Conservation (phyloP, 441 rosid species). For the Euphorbia corollata region DNA sequence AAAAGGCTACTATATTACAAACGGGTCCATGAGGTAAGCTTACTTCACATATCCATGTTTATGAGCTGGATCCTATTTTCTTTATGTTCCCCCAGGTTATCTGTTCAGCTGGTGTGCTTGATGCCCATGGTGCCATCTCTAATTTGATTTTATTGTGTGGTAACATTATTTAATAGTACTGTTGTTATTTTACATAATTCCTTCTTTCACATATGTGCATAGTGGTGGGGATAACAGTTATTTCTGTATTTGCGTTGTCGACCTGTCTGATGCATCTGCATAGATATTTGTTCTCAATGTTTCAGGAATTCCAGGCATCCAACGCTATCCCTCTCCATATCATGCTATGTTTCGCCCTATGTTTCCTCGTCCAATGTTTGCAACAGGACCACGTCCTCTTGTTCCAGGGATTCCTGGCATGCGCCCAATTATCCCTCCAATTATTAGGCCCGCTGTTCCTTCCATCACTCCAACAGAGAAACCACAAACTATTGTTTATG, state of each 20-base stretch:
- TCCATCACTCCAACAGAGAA: slow-evolving; percentile 63
- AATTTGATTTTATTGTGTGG: slow-evolving; percentile 89
- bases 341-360: slow-evolving; percentile 66
- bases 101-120: slow-evolving; percentile 91
- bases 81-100: slow-evolving; percentile 83
- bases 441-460: slow-evolving; percentile 71
- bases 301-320: slow-evolving; percentile 46
- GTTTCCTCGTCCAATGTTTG: slow-evolving; percentile 69
- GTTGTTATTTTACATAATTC: slow-evolving; percentile 11
- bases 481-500: slow-evolving; percentile 91
- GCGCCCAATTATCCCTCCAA: slow-evolving; percentile 64
- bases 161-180: slow-evolving; percentile 41
- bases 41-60: slow-evolving; percentile 44
- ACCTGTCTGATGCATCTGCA: slow-evolving; percentile 49
- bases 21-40: slow-evolving; percentile 57
- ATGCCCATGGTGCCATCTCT: slow-evolving; percentile 87
- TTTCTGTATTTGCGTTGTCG: slow-evolving; percentile 26
- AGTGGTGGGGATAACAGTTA: slow-evolving; percentile 19
- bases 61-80: slow-evolving; percentile 49
- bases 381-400: slow-evolving; percentile 54
- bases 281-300: slow-evolving; percentile 43
- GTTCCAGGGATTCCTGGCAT: slow-evolving; percentile 61
- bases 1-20: slow-evolving; percentile 37
- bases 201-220: slow-evolving; percentile 24
- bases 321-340: slow-evolving; percentile 62